Percentiles rank a stretch among this genome's conserved stretches.
phyloP scores from a whole-genome alignment of 352 stramenopile genomes.

The Globisporangium okanoganense region DNA sequence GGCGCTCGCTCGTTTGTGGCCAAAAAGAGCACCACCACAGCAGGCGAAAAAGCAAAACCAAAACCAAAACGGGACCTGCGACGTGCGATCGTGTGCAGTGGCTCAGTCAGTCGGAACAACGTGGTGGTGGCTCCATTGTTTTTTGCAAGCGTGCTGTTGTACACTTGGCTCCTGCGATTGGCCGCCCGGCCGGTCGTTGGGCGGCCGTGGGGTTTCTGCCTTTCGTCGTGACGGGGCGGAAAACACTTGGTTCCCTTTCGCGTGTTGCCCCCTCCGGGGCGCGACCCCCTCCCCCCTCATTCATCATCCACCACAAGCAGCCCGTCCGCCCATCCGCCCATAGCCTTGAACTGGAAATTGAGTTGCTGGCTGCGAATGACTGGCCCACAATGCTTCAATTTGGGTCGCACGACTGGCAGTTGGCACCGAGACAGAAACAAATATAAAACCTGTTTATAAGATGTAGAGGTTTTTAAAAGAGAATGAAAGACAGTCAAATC shows the following conservation, averaged over 20 bases:
- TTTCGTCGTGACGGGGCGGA: constrained; percentile 16
- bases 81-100: constrained; percentile 1
- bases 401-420: no score
- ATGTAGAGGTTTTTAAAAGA: no score
- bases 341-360: no score
- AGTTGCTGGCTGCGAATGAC: no score
- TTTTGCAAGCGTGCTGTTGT: not conserved
- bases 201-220: constrained; percentile 7
- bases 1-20: not conserved
- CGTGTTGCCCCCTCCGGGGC: constrained; percentile 13
- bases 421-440: no score
- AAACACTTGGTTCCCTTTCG: constrained; percentile 13
- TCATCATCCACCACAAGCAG: no score
- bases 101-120: constrained; percentile 1
- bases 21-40: not conserved
- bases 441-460: no score
- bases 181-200: constrained; percentile 7
- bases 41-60: constrained; percentile 1
- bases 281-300: no score
- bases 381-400: no score
- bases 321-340: not conserved
- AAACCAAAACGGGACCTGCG: constrained; percentile 7
- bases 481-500: no score
- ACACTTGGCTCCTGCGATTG: constrained; percentile 10
- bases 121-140: not conserved